Conservation (phyloP, 202 grass and related monocot genomes). For the Digitaria exilis region DNA sequence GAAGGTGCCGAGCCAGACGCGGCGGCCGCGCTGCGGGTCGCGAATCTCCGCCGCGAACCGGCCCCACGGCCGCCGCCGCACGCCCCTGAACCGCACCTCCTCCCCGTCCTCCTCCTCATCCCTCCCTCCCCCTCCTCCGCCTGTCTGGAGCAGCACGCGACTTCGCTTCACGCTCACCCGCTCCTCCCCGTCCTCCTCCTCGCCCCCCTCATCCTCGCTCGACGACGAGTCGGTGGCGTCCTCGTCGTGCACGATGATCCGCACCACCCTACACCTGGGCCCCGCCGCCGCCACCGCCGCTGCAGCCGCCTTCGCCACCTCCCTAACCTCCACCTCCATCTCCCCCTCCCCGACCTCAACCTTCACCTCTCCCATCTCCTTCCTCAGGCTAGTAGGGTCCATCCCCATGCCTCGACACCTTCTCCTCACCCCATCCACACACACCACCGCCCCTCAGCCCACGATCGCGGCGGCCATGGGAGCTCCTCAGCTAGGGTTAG, state of each 20-base stretch:
- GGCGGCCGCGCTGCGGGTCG: slow-evolving; percentile 32
- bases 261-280: slow-evolving; percentile 9
- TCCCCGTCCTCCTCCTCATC: not conserved
- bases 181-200: not conserved
- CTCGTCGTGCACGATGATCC: slow-evolving; percentile 42
- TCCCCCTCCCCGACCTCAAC: not conserved
- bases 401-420: not conserved
- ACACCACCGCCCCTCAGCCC: not conserved
- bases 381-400: slow-evolving; percentile 17
- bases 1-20: not conserved
- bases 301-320: not conserved
- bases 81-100: slow-evolving; percentile 33
- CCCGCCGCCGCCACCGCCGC: no score
- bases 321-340: not conserved
- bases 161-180: not conserved
- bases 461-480: not conserved
- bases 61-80: slow-evolving; percentile 48
- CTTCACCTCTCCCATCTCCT: not conserved
- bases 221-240: slow-evolving; percentile 57
- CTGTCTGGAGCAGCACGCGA: slow-evolving; percentile 8
- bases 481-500: slow-evolving; percentile 1
- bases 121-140: not conserved
- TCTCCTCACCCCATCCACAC: not conserved
- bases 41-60: slow-evolving; percentile 50
- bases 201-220: slow-evolving; percentile 18